Conservation (phyloP, 345 rosid genomes). For the Salix arbutifolia region DNA sequence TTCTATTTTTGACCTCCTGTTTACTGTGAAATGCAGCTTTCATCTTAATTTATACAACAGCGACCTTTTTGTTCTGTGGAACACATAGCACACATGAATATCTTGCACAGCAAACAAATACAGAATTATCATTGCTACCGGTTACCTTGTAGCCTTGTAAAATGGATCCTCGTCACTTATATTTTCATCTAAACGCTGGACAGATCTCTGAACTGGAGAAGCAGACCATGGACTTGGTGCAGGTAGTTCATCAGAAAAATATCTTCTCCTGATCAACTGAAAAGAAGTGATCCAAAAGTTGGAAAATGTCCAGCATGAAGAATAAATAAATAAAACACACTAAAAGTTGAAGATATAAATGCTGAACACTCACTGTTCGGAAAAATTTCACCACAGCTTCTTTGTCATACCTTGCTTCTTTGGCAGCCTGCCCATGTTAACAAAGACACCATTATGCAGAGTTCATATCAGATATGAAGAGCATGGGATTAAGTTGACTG, state of each 20-base stretch:
- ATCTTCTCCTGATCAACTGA: constrained; percentile 93
- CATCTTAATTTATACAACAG: neutral
- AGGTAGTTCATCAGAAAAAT: constrained; percentile 81
- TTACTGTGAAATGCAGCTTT: neutral
- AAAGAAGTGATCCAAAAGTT: constrained; percentile 10
- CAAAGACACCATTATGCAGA: constrained; percentile 3
- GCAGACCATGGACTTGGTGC: constrained; percentile 70
- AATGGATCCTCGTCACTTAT: constrained; percentile 61
- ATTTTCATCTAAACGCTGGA: constrained; percentile 71
- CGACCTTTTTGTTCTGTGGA: neutral
- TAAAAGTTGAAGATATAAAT: neutral
- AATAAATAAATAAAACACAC: neutral
- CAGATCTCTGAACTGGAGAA: constrained; percentile 51
- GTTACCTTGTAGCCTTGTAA: constrained; percentile 63
- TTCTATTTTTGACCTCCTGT: neutral
- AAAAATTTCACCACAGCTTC: constrained; percentile 85
- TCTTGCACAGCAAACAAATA: neutral
- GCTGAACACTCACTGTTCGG: constrained; percentile 52
- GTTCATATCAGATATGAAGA: neutral
- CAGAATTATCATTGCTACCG: neutral
- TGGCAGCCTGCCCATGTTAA: constrained; percentile 69
- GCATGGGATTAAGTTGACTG: neutral
- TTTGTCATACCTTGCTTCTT: constrained; percentile 92
- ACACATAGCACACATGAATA: neutral
- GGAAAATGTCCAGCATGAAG: neutral